Evolutionary conservation across 805 yeast genomes (phyloP).

Genomic region (Saturnispora galanensis): DNA sequence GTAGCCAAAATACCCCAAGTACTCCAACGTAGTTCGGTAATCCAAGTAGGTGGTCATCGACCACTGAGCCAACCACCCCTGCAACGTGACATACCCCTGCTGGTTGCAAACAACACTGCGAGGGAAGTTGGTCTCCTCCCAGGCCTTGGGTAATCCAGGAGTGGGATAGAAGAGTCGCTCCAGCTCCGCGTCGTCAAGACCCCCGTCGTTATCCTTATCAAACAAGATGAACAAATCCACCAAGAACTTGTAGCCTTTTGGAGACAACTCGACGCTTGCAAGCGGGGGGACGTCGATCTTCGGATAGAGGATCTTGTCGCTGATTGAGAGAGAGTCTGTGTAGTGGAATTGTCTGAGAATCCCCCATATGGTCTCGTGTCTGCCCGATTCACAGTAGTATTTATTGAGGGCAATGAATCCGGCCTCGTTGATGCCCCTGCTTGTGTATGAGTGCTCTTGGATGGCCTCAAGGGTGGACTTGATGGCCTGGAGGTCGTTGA

Average conservation of each 20-base stretch:
- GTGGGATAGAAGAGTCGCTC: conserved; percentile 70
- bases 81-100: conserved; percentile 79
- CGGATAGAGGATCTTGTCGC: conserved; percentile 74
- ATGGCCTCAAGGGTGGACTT: conserved; percentile 27
- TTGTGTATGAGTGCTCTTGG: conserved; percentile 24
- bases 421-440: conserved; percentile 52
- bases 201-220: conserved; percentile 96
- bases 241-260: conserved; percentile 81
- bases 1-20: conserved; percentile 83
- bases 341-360: conserved; percentile 80
- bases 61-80: conserved; percentile 99
- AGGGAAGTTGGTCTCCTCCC: conserved; percentile 85
- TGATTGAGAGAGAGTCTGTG: conserved; percentile 81
- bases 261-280: conserved; percentile 84
- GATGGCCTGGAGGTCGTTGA: conserved; percentile 38
- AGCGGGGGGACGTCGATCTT: conserved; percentile 60
- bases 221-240: conserved; percentile 83
- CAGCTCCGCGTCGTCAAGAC: conserved; percentile 68
- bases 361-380: conserved; percentile 98
- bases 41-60: conserved; percentile 89
- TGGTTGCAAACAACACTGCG: conserved; percentile 82
- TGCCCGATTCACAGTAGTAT: conserved; percentile 78
- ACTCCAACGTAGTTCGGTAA: conserved; percentile 73
- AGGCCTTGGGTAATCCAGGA: conserved; percentile 81
- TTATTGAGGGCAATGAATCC: conserved; percentile 76